A percentile compares a stretch with the other conserved stretches of the same genome.
phyloP scores from a whole-genome alignment of 2,329 filamentous ascomycete genomes.

The Fusarium dimerum region DNA sequence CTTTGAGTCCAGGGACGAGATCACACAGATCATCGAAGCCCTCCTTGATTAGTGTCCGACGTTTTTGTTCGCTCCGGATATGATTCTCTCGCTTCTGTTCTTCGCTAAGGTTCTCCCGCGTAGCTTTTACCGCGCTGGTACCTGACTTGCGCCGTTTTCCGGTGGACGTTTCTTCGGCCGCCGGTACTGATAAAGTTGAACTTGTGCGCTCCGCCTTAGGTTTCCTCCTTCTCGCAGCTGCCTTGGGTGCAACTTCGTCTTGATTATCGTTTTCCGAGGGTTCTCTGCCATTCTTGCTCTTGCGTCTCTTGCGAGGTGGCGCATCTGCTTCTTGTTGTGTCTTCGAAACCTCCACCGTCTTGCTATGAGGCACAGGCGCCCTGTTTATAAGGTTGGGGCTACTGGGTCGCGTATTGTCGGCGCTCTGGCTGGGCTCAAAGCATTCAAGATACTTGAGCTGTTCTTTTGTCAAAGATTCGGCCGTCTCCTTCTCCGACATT shows the following conservation, averaged over 20 bases:
- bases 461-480: conserved; percentile 56
- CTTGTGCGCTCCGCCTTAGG: conserved; percentile 43
- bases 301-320: conserved; percentile 54
- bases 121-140: conserved; percentile 43
- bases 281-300: conserved; percentile 52
- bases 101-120: conserved; percentile 74
- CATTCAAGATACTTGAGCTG: conserved; percentile 59
- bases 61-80: conserved; percentile 84
- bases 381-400: conserved; percentile 47
- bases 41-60: conserved; percentile 77
- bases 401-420: conserved; percentile 58
- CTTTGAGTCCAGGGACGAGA: conserved; percentile 73
- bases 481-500: conserved; percentile 55
- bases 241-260: conserved; percentile 37
- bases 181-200: conserved; percentile 34
- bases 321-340: conserved; percentile 40
- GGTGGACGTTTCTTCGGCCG: conserved; percentile 34
- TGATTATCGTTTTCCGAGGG: conserved; percentile 43
- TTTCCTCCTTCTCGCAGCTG: conserved; percentile 46
- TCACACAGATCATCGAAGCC: conserved; percentile 80
- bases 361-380: conserved; percentile 11
- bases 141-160: conserved; percentile 54
- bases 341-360: conserved; percentile 28
- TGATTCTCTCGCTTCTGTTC: conserved; percentile 85
- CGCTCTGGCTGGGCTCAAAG: conserved; percentile 58